Percentiles rank a stretch among this genome's conserved stretches.
Conservation (phyloP, 208 protist species). For the Leishmania amazonensis region DNA sequence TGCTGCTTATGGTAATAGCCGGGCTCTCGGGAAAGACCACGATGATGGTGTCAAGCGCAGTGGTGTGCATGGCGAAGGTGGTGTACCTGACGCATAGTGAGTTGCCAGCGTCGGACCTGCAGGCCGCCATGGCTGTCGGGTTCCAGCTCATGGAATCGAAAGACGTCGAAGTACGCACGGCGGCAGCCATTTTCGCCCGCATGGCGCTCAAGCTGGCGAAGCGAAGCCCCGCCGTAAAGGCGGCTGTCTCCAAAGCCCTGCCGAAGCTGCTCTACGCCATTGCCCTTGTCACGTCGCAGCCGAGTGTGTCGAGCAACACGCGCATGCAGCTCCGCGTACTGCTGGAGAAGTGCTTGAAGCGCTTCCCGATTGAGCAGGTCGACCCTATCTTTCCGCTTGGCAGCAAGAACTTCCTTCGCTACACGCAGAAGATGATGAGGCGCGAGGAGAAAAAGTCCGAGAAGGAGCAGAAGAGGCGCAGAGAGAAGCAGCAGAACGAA, state of each 20-base stretch:
- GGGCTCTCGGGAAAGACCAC: conserved; percentile 79
- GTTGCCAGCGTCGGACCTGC: conserved; percentile 68
- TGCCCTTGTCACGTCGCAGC: conserved; percentile 81
- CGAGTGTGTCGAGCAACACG: conserved; percentile 74
- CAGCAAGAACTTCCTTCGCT: conserved; percentile 87
- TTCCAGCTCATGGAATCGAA: conserved; percentile 84
- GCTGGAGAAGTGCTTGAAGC: conserved; percentile 86
- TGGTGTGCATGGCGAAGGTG: conserved; percentile 88
- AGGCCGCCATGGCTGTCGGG: conserved; percentile 54
- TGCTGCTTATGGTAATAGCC: conserved; percentile 75
- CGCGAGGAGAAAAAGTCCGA: conserved; percentile 83
- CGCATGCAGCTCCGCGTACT: conserved; percentile 84
- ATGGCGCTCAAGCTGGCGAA: conserved; percentile 87
- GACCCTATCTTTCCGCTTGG: conserved; percentile 87
- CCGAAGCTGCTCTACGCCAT: conserved; percentile 81
- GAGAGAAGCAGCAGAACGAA: conserved; percentile 62
- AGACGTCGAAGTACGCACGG: conserved; percentile 63
- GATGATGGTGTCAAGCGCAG: conserved; percentile 75
- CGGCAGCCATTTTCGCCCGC: conserved; percentile 76
- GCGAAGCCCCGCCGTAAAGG: conserved; percentile 55
- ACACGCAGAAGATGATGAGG: conserved; percentile 84
- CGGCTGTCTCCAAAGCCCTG: conserved; percentile 58
- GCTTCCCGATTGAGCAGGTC: conserved; percentile 69
- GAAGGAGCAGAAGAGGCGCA: conserved; percentile 58
- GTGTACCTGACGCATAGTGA: conserved; percentile 72